These are phyloP conservation scores for Epichloe coenophiala DNA, from an alignment of 2,329 filamentous ascomycete species.

Conservation along the genomic window DNA sequence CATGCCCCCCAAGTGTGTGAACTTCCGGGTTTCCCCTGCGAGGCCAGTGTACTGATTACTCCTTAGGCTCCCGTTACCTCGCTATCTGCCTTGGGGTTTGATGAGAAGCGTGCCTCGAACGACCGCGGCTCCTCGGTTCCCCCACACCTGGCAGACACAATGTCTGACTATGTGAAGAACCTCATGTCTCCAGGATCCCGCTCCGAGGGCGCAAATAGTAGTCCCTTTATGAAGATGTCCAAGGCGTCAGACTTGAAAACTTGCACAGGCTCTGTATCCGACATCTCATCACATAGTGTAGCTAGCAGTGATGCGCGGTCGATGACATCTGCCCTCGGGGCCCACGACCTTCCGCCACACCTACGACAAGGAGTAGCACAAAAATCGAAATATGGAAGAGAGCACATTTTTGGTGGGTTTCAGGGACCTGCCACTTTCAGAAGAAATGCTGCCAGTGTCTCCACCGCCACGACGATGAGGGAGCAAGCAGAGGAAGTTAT, in stretches of 20 bases:
- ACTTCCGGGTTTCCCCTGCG: not conserved
- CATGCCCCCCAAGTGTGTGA: constrained; percentile 9
- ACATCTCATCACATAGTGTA: not conserved
- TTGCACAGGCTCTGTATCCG: not conserved
- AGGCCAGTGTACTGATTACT: constrained; percentile 4
- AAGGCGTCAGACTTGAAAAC: not conserved
- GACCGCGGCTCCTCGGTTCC: not conserved
- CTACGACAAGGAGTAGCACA: not conserved
- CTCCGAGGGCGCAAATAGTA: not conserved
- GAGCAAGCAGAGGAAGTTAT: constrained; percentile 4
- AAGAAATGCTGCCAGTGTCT: constrained; percentile 9
- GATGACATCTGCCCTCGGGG: not conserved
- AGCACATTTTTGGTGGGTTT: not conserved
- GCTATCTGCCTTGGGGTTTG: constrained; percentile 12
- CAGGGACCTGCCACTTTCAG: not conserved
- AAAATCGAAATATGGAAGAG: not conserved
- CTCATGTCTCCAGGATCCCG: not conserved
- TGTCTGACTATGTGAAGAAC: not conserved
- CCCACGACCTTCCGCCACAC: not conserved
- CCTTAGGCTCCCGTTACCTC: constrained; percentile 16
- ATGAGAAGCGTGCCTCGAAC: not conserved
- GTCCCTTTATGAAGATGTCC: not conserved
- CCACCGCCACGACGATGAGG: constrained; percentile 18
- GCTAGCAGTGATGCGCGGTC: not conserved
- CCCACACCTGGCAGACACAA: not conserved